These are phyloP conservation scores for Epichloe coenophiala DNA, from an alignment of 2,329 filamentous ascomycete genomes.

Conservation along the genomic window DNA sequence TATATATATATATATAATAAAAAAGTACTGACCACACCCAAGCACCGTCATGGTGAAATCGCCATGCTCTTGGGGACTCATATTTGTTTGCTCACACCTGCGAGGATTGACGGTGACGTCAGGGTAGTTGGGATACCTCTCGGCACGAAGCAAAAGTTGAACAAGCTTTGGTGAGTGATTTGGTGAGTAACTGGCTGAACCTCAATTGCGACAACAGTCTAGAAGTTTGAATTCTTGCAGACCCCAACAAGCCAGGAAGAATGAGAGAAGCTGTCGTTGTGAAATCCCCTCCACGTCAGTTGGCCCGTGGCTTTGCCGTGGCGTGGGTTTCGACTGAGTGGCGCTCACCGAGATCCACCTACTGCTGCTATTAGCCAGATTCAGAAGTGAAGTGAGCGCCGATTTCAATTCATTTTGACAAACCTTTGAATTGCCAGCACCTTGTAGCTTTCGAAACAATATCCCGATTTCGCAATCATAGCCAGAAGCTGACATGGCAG, in stretches of 20 bases:
- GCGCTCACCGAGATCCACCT: neutral
- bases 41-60: constrained; percentile 65
- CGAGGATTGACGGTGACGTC: neutral
- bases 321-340: neutral
- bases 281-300: neutral
- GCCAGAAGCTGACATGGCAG: constrained; percentile 32
- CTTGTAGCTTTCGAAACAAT: neutral
- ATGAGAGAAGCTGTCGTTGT: neutral
- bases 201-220: neutral
- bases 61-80: constrained; percentile 20
- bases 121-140: neutral
- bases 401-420: neutral
- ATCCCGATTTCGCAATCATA: neutral
- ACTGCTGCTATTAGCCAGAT: neutral
- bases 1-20: constrained; percentile 1
- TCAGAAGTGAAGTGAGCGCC: neutral
- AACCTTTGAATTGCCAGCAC: neutral
- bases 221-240: neutral
- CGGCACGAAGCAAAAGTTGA: neutral
- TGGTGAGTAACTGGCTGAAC: neutral
- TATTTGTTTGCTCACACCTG: neutral
- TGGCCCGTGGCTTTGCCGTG: neutral
- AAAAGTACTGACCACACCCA: constrained; percentile 54
- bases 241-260: neutral
- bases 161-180: neutral